phyloP scores from a whole-genome alignment of 1,284 basidiomycete species.

The Rhodotorula sp. region DNA sequence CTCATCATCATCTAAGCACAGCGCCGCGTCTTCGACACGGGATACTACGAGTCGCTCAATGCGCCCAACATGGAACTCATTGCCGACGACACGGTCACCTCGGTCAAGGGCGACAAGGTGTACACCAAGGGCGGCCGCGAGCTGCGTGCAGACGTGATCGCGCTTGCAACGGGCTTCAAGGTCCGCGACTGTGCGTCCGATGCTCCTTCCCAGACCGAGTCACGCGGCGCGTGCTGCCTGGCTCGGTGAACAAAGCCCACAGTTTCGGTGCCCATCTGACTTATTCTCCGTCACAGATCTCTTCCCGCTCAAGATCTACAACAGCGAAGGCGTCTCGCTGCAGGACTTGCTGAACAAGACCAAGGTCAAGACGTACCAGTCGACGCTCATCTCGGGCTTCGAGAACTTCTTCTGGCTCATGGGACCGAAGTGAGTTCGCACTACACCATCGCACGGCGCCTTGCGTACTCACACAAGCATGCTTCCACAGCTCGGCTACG shows the following conservation, averaged over 20 bases:
- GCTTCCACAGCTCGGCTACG: conserved; percentile 18
- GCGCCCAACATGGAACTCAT: conserved; percentile 32
- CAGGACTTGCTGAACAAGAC: conserved; percentile 24
- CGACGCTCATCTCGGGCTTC: conserved; percentile 28
- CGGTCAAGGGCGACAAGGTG: conserved; percentile 22
- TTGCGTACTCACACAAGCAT: no score
- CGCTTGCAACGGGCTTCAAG: conserved; percentile 36
- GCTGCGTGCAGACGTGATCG: conserved; percentile 36
- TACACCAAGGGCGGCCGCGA: conserved; percentile 27
- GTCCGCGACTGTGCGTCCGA: conserved; percentile 29
- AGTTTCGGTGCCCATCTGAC: no score
- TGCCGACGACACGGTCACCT: conserved; percentile 31
- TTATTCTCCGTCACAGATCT: conserved; percentile 11
- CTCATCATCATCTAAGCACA: not conserved
- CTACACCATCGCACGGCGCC: no score
- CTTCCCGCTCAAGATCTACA: conserved; percentile 38
- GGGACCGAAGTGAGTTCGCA: conserved; percentile 32
- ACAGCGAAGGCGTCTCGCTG: conserved; percentile 31
- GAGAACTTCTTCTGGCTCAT: conserved; percentile 42
- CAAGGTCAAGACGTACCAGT: conserved; percentile 27
- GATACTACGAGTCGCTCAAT: conserved; percentile 30
- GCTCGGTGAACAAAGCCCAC: no score
- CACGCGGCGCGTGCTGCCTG: no score
- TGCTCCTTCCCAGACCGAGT: no score
- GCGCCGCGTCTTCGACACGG: conserved; percentile 38